phyloP scores from a whole-genome alignment of 345 rosid genomes.

The Syzygium jambos region DNA sequence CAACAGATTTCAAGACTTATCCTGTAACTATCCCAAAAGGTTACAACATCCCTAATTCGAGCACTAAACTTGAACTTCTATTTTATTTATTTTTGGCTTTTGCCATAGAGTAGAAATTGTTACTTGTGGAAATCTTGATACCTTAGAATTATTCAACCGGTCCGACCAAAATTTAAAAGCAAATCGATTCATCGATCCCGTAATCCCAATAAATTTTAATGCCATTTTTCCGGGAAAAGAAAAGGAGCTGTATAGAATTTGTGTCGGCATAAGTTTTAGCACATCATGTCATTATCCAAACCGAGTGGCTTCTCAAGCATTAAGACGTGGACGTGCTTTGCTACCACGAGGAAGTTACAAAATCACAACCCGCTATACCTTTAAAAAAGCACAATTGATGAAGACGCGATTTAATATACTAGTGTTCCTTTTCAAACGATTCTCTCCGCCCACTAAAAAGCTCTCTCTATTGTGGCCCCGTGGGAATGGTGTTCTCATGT shows the following conservation, averaged over 20 bases:
- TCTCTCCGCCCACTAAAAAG: not conserved
- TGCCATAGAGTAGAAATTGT: not conserved
- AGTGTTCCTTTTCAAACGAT: not conserved
- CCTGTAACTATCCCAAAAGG: not conserved
- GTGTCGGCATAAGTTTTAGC: not conserved
- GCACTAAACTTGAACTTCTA: not conserved
- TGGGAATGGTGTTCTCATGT: too few species aligned
- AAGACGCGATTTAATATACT: not conserved
- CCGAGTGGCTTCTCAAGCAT: not conserved
- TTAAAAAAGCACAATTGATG: not conserved
- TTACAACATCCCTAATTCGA: not conserved
- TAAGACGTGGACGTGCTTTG: not conserved
- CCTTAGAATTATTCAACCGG: not conserved
- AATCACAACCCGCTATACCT: not conserved
- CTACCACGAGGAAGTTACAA: not conserved
- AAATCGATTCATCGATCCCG: not conserved
- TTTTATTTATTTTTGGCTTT: accelerated
- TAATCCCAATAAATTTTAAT: not conserved
- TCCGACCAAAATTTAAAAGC: not conserved
- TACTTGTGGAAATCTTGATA: not conserved
- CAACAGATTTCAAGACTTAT: not conserved
- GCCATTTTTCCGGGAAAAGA: not conserved
- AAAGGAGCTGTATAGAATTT: not conserved
- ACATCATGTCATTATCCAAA: not conserved
- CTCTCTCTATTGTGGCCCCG: not conserved